Evolutionary conservation across 306 rosid species (phyloP).

Genomic region (Citrullus colocynthis): DNA sequence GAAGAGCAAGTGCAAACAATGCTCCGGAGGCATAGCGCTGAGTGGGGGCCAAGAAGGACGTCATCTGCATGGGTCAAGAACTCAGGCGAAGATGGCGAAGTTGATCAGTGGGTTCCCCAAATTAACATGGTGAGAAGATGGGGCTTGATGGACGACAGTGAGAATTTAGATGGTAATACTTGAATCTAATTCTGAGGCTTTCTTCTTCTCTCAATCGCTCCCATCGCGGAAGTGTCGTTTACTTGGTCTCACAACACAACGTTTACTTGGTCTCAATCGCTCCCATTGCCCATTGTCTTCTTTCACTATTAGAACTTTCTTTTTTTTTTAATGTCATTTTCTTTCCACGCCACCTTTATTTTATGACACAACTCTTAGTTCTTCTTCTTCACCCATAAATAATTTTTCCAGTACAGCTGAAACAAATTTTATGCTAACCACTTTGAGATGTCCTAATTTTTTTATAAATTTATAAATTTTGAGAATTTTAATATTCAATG

Average conservation of each 20-base stretch:
- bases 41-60: slow-evolving; percentile 48
- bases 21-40: slow-evolving; percentile 73
- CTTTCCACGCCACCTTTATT: too few relatives aligned
- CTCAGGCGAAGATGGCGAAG: neutral
- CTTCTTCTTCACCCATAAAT: too few relatives aligned
- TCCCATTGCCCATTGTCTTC: neutral
- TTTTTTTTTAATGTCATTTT: too few relatives aligned
- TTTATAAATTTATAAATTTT: too few relatives aligned
- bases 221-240: neutral
- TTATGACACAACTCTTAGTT: too few relatives aligned
- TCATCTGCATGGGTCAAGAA: slow-evolving; percentile 16
- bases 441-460: too few relatives aligned
- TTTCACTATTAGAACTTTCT: too few relatives aligned
- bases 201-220: neutral
- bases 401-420: too few relatives aligned
- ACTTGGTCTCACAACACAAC: neutral
- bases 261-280: too few relatives aligned
- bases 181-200: neutral
- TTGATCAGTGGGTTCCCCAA: neutral
- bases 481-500: too few relatives aligned
- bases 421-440: too few relatives aligned
- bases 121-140: neutral
- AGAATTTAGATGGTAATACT: neutral
- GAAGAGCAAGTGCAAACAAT: slow-evolving; percentile 53
- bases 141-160: neutral